These are phyloP conservation scores for Maudiozyma humilis DNA, from an alignment of 1,139 yeast species.

Conservation along the genomic window DNA sequence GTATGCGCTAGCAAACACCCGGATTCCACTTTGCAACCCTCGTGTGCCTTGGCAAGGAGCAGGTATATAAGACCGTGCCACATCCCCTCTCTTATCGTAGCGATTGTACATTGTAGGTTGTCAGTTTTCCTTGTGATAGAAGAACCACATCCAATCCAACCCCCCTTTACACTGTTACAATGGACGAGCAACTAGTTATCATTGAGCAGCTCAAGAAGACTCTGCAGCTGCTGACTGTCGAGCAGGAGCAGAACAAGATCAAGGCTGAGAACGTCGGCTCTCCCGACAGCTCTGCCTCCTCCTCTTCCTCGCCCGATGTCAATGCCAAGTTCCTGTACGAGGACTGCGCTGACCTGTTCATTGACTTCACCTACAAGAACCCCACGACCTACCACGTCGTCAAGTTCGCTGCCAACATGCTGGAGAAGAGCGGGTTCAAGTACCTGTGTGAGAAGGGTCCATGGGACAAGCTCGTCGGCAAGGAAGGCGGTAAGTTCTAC, in stretches of 20 bases:
- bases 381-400: slow-evolving; percentile 62
- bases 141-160: too few species aligned
- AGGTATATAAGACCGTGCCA: too few species aligned
- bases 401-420: slow-evolving; percentile 35
- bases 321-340: slow-evolving; percentile 29
- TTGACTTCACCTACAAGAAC: slow-evolving; percentile 49
- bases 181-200: slow-evolving; percentile 20
- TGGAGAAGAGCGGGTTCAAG: slow-evolving; percentile 45
- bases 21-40: too few species aligned
- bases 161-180: slow-evolving; percentile 1
- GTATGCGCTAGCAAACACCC: too few species aligned
- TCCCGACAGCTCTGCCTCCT: not conserved
- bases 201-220: slow-evolving; percentile 26
- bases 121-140: too few species aligned
- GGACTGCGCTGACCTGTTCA: slow-evolving; percentile 41
- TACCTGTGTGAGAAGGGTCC: slow-evolving; percentile 45
- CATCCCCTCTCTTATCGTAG: too few species aligned
- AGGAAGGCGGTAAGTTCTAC: slow-evolving; percentile 40
- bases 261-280: not conserved
- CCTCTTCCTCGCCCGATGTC: slow-evolving; percentile 1
- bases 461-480: slow-evolving; percentile 34
- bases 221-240: slow-evolving; percentile 19
- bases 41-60: too few species aligned
- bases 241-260: slow-evolving; percentile 9
- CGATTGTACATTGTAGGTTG: too few species aligned